A percentile compares a stretch with the other conserved stretches of the same genome.
Evolutionary conservation across 441 rosid species (phyloP).

Genomic region (Croton setiger): DNA sequence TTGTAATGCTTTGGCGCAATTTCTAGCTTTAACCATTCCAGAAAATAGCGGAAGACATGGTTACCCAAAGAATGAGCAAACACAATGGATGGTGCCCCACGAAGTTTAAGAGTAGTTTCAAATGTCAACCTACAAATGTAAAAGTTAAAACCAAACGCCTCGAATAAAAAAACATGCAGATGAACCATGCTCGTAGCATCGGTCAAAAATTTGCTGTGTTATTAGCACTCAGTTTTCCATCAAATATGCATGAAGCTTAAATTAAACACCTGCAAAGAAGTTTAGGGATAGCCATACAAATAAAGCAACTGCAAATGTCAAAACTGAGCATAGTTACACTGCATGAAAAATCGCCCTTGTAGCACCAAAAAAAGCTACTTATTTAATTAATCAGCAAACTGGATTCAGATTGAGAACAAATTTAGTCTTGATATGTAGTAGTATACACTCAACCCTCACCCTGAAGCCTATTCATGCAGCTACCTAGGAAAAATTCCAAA

Average conservation of each 20-base stretch:
- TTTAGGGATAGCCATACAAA: not conserved
- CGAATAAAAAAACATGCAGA: not conserved
- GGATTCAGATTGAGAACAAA: slow-evolving; percentile 3
- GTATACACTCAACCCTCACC: not conserved
- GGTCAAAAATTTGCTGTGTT: slow-evolving; percentile 11
- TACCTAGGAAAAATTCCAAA: not conserved
- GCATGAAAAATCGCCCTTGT: not conserved
- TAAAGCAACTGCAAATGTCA: not conserved
- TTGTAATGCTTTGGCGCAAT: slow-evolving; percentile 91
- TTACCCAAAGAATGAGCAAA: slow-evolving; percentile 99
- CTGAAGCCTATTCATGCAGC: not conserved
- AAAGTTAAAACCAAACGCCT: slow-evolving; percentile 13
- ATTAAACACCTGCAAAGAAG: not conserved
- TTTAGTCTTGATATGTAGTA: not conserved
- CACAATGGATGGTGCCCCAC: slow-evolving; percentile 91
- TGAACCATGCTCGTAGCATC: slow-evolving; percentile 1
- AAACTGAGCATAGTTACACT: not conserved
- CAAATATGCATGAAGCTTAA: not conserved
- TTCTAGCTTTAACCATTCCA: slow-evolving; percentile 98
- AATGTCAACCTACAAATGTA: slow-evolving; percentile 68
- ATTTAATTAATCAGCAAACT: not conserved
- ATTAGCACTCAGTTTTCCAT: not conserved
- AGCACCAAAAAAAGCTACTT: not conserved
- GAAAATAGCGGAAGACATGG: slow-evolving; percentile 89
- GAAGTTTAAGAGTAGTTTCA: slow-evolving; percentile 90